A percentile compares a stretch with the other conserved stretches of the same genome.
Evolutionary conservation across 2,329 filamentous ascomycete genomes (phyloP).

Genomic region (Arthrobotrys sphaeroides): DNA sequence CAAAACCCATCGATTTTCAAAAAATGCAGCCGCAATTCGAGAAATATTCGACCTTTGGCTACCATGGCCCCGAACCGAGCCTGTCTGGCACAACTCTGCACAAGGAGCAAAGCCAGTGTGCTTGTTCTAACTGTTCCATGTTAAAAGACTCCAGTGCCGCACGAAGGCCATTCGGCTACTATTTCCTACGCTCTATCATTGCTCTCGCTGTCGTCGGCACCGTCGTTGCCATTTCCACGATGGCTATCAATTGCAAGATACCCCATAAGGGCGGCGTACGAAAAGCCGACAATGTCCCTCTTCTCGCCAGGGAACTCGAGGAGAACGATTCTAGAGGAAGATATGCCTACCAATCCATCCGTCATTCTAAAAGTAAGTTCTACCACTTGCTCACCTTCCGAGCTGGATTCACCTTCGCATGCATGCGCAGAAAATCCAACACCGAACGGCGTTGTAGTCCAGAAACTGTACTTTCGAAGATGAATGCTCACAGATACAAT

Average conservation of each 20-base stretch:
- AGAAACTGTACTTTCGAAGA: neutral
- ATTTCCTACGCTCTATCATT: no score
- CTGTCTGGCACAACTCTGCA: neutral
- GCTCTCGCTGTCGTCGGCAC: no score
- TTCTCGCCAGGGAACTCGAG: neutral
- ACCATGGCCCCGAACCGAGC: neutral
- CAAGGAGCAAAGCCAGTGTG: neutral
- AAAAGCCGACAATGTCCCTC: neutral
- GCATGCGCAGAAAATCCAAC: neutral
- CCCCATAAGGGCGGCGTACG: neutral
- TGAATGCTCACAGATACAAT: neutral
- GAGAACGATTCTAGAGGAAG: neutral
- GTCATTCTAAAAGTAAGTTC: neutral
- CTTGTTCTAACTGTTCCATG: neutral
- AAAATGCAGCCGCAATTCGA: neutral
- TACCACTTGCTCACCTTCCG: neutral
- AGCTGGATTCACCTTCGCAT: no score
- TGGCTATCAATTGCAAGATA: no score
- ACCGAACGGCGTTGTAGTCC: neutral
- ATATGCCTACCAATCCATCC: constrained; percentile 4
- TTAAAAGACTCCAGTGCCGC: neutral
- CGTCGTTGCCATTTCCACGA: no score
- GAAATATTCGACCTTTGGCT: neutral
- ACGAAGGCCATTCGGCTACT: neutral
- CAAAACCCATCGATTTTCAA: no score